Evolutionary conservation across 2,329 filamentous ascomycete genomes (phyloP).

Genomic region (Penicillium sp.): DNA sequence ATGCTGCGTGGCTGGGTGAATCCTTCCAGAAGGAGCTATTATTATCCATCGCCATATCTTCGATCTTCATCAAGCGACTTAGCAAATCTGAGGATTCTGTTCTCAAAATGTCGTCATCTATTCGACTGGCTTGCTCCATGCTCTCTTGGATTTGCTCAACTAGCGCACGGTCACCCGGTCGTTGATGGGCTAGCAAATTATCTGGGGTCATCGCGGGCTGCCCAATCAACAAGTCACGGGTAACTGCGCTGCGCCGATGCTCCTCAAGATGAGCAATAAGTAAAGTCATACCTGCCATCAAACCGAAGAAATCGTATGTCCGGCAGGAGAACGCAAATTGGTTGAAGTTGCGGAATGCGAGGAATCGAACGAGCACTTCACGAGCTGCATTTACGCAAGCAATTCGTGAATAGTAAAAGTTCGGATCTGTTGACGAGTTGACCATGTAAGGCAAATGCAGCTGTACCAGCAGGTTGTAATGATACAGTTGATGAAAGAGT

Average conservation of each 20-base stretch:
- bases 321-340: constrained; percentile 23
- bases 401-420: constrained; percentile 53
- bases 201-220: neutral
- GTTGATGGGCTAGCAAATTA: constrained; percentile 39
- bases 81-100: constrained; percentile 24
- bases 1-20: neutral
- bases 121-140: constrained; percentile 32
- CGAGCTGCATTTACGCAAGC: constrained; percentile 55
- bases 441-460: constrained; percentile 60
- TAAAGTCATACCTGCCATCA: constrained; percentile 27
- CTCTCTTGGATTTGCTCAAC: constrained; percentile 40
- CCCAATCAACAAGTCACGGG: neutral
- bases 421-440: constrained; percentile 31
- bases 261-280: constrained; percentile 27
- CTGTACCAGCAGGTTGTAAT: constrained; percentile 54
- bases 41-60: constrained; percentile 6
- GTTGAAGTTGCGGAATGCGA: constrained; percentile 45
- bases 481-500: constrained; percentile 51
- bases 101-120: constrained; percentile 34
- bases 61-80: constrained; percentile 19
- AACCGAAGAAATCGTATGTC: constrained; percentile 26
- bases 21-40: neutral
- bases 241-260: constrained; percentile 5
- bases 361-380: constrained; percentile 52
- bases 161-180: constrained; percentile 42